phyloP scores from a whole-genome alignment of 768 basidiomycete species.

The Steccherinum ochraceum region DNA sequence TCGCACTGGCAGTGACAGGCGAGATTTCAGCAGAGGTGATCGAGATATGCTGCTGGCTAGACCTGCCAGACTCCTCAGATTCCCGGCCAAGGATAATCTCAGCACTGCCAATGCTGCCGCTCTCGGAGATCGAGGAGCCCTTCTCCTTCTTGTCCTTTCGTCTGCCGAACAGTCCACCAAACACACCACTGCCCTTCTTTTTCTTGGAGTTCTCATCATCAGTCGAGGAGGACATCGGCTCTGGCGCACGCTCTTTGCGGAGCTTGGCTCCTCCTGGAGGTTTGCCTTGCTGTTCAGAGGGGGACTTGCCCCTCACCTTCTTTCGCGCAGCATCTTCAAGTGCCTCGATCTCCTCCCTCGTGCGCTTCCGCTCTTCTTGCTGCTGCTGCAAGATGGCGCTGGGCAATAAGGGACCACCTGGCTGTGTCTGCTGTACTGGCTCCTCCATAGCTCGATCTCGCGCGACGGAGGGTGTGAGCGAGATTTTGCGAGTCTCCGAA shows the following conservation, averaged over 20 bases:
- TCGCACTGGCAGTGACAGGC: constrained; percentile 46
- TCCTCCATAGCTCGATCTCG: constrained; percentile 24
- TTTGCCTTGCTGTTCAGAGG: constrained; percentile 2
- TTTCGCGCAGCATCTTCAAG: constrained; percentile 40
- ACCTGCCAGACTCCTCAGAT: constrained; percentile 62
- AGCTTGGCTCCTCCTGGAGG: constrained; percentile 25
- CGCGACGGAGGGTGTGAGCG: constrained; percentile 72
- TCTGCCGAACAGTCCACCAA: constrained; percentile 68
- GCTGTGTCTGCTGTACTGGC: constrained; percentile 9
- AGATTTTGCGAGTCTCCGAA: constrained; percentile 71
- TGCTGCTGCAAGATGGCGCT: constrained; percentile 38
- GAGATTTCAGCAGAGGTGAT: constrained; percentile 31
- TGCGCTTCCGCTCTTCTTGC: constrained; percentile 48
- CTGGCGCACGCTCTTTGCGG: constrained; percentile 36
- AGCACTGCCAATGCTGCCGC: constrained; percentile 40
- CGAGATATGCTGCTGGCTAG: constrained; percentile 32
- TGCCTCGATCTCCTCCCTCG: constrained; percentile 42
- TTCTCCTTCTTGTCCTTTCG: constrained; percentile 74
- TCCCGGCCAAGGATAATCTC: constrained; percentile 26
- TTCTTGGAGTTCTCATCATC: constrained; percentile 41
- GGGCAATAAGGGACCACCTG: constrained; percentile 26
- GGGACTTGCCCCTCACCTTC: constrained; percentile 30
- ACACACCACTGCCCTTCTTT: constrained; percentile 69
- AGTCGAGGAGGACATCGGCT: constrained; percentile 20
- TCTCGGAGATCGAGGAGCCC: constrained; percentile 28